Evolutionary conservation across 73 alveolate species (phyloP).

Genomic region (Stentor coeruleus): DNA sequence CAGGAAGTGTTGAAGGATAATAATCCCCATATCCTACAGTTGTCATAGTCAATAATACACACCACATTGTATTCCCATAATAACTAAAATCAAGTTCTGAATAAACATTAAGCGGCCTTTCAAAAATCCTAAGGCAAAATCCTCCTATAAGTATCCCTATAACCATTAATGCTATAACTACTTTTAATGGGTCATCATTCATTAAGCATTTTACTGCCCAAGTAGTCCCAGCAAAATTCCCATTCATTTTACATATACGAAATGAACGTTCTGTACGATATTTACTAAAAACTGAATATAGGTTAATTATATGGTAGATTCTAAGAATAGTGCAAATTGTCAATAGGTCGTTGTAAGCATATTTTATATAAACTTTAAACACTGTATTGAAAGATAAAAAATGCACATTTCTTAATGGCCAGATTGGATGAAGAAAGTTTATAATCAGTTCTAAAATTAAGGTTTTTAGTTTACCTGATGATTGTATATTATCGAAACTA

Average conservation of each 20-base stretch:
- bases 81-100: slow-evolving; percentile 43
- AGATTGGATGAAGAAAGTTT: background rate
- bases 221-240: slow-evolving; percentile 6
- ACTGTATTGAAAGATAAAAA: background rate
- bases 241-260: background rate
- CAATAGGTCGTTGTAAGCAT: slow-evolving; percentile 5
- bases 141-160: slow-evolving; percentile 34
- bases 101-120: slow-evolving; percentile 43
- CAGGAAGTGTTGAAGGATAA: slow-evolving; percentile 55
- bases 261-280: background rate
- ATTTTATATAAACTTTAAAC: background rate
- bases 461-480: background rate
- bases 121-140: slow-evolving; percentile 56
- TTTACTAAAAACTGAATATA: background rate
- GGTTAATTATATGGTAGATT: slow-evolving; percentile 9
- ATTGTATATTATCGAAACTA: background rate
- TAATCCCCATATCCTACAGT: slow-evolving; percentile 78
- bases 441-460: background rate
- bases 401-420: background rate
- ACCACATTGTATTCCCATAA: slow-evolving; percentile 58
- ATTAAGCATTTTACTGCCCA: slow-evolving; percentile 26
- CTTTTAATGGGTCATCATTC: slow-evolving; percentile 25
- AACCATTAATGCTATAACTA: background rate
- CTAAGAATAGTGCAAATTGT: background rate
- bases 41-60: slow-evolving; percentile 57